Evolutionary conservation across 108 stramenopile species (phyloP), one percentile per base, ranked within the genome.

Genomic region (Nitzschia sp.): DNA sequence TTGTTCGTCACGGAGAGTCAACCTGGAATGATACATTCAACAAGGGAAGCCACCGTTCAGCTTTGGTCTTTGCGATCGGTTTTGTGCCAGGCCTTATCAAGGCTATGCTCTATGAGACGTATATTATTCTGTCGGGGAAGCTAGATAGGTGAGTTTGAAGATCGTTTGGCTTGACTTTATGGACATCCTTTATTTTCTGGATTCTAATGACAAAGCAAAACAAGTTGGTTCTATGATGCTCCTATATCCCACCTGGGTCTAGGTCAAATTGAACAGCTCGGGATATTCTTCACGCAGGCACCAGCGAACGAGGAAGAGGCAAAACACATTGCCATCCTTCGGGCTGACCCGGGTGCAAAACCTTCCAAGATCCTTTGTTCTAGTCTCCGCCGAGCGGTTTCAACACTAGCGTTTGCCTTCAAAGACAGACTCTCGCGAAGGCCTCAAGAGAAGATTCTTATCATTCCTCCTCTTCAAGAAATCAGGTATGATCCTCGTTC

Each of bases 11-110:
- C 45, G 94, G 92, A 23, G 94, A 90, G 66, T 88, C 88, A 1
- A 89, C 87, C 16, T 92, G 93, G 90, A 79, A 79, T 32, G 82
- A 96, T 57, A 96, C 94, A 15, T 96, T 96, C 86, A 93, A 96
- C 69, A 84, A 89, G 64, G 91, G 94, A 45, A 79, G 85, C 36
- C 81, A 82, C 60, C 78, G 94, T 41, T 78, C 79, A 46, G 68
- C 69, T 16, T n/a, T 63, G 26, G 46, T 56, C 2, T 96, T 96
- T 67, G 68, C 73, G 0, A 47, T 91, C 41, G 84, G 89, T 30
- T 96, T 91, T 64, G 29, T 93, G 52, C 92, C 94, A 15, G 90
- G 90, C 35, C 73, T 96, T 34, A 59, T 93, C 60, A 86, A 93
- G 57, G 81, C 92, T 27, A 41, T 89, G 1, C 8, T 79, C 25